phyloP scores from a whole-genome alignment of 768 basidiomycete species.

The Suillus variegatus region DNA sequence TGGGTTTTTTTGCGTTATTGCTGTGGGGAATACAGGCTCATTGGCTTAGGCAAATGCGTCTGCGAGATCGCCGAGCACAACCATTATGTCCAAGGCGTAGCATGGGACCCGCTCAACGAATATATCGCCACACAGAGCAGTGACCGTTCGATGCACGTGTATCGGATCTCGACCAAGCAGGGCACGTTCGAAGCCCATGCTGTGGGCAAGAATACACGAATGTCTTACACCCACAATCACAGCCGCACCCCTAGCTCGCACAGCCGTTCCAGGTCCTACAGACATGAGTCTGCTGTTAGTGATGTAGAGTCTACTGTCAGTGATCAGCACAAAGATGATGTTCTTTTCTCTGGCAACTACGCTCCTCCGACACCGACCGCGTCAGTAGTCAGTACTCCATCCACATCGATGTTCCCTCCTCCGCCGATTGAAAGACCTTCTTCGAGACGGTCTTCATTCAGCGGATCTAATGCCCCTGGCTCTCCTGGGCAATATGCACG shows the following conservation, averaged over 20 bases:
- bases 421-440: constrained; percentile 62
- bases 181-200: constrained; percentile 90
- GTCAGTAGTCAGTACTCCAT: constrained; percentile 69
- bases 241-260: constrained; percentile 69
- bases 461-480: constrained; percentile 77
- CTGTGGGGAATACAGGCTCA: constrained; percentile 4
- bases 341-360: constrained; percentile 32
- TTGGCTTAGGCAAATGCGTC: constrained; percentile 71
- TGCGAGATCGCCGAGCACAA: constrained; percentile 91
- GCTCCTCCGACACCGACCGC: constrained; percentile 64
- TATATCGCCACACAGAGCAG: constrained; percentile 97
- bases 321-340: constrained; percentile 53
- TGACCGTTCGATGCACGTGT: constrained; percentile 95
- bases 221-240: constrained; percentile 59
- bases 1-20: constrained; percentile 30
- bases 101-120: constrained; percentile 98
- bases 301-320: constrained; percentile 70
- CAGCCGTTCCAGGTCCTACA: constrained; percentile 59
- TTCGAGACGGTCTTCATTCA: constrained; percentile 66
- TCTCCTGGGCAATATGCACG: constrained; percentile 61
- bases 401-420: constrained; percentile 44
- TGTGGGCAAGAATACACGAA: constrained; percentile 83
- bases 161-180: constrained; percentile 76
- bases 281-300: constrained; percentile 73
- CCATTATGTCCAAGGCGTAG: constrained; percentile 98